Percentiles rank a stretch among this genome's conserved stretches.
Conservation (phyloP, 805 yeast species). For the Wickerhamomyces tratensis region DNA sequence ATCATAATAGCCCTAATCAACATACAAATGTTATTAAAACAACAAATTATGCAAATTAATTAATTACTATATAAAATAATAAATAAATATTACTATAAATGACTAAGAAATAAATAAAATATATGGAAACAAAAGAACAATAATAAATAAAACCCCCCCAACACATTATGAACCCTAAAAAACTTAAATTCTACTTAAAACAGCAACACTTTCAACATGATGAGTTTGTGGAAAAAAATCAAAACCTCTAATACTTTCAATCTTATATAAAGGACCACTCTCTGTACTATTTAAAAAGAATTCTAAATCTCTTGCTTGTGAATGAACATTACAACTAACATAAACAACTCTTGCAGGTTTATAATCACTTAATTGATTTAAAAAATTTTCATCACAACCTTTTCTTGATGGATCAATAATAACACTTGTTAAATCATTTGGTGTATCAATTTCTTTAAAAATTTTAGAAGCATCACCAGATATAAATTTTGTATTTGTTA, state of each 20-base stretch:
- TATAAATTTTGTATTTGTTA: constrained; percentile 73
- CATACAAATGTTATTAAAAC: no score
- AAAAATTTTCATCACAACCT: constrained; percentile 86
- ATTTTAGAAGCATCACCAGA: constrained; percentile 90
- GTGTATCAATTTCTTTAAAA: constrained; percentile 70
- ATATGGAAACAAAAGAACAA: no score
- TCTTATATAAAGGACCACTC: constrained; percentile 50
- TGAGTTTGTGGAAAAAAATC: constrained; percentile 96
- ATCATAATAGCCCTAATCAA: no score
- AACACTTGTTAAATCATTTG: constrained; percentile 71
- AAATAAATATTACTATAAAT: no score
- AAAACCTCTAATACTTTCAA: constrained; percentile 85
- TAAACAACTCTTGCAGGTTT: constrained; percentile 85
- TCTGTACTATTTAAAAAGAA: constrained; percentile 63
- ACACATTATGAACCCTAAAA: no score
- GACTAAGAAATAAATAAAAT: no score
- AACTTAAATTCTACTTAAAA: constrained; percentile 29
- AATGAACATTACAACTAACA: constrained; percentile 94
- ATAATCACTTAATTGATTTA: constrained; percentile 77
- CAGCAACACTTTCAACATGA: constrained; percentile 85
- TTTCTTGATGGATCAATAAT: constrained; percentile 96
- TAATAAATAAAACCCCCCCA: no score
- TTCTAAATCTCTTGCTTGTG: constrained; percentile 91
- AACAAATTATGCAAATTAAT: no score
- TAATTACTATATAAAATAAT: no score